phyloP scores from a whole-genome alignment of 495 filamentous ascomycete genomes.

The Penicillium argentinense region DNA sequence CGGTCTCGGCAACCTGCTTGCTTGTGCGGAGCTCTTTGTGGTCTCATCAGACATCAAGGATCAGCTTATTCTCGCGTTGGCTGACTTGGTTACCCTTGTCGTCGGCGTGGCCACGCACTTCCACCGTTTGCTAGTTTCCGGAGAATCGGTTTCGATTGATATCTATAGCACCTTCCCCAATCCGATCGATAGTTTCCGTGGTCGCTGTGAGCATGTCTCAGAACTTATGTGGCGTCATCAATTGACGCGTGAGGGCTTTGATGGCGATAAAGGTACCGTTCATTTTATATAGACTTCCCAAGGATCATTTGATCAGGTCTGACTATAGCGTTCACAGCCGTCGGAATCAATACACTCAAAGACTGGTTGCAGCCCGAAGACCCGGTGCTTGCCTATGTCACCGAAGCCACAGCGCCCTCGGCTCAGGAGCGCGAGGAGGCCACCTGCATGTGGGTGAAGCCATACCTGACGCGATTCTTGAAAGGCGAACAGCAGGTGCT shows the following conservation, averaged over 20 bases:
- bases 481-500: constrained; percentile 30
- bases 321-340: constrained; percentile 3
- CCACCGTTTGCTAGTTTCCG: constrained; percentile 21
- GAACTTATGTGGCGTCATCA: constrained; percentile 41
- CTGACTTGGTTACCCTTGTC: constrained; percentile 36
- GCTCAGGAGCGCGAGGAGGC: constrained; percentile 42
- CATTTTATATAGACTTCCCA: not conserved
- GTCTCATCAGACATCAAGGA: constrained; percentile 41
- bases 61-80: constrained; percentile 35
- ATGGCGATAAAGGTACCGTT: constrained; percentile 9
- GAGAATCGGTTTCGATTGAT: constrained; percentile 30
- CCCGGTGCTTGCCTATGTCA: constrained; percentile 25
- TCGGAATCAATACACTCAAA: constrained; percentile 21
- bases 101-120: constrained; percentile 31
- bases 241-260: constrained; percentile 18
- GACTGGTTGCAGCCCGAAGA: constrained; percentile 30
- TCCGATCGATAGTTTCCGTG: constrained; percentile 31
- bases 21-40: constrained; percentile 32
- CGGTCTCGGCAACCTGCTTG: constrained; percentile 31
- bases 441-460: constrained; percentile 38
- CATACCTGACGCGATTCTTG: constrained; percentile 36
- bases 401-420: constrained; percentile 35
- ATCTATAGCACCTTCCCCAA: constrained; percentile 32
- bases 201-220: constrained; percentile 30
- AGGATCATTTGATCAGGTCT: no score